Conservation (phyloP, 106 monocot species). For the Cymbidium sinense region DNA sequence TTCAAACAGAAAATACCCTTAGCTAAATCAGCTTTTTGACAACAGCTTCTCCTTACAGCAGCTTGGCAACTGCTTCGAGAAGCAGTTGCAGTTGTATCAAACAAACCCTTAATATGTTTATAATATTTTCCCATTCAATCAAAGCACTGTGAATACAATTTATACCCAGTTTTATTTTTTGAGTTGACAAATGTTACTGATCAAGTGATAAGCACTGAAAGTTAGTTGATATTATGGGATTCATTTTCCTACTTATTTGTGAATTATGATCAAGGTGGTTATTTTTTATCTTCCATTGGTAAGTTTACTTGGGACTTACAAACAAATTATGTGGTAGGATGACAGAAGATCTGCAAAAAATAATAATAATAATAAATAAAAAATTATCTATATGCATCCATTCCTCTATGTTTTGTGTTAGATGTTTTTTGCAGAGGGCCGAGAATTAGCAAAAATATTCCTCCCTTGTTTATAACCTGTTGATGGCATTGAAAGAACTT, state of each 20-base stretch:
- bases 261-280: neutral
- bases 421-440: conserved; percentile 52
- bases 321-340: conserved; percentile 3
- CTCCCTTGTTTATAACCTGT: too few species aligned
- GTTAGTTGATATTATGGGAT: neutral
- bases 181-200: conserved; percentile 1
- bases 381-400: neutral
- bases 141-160: neutral
- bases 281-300: conserved; percentile 3
- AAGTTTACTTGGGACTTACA: neutral
- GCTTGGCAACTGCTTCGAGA: too few species aligned
- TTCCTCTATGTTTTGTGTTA: conserved; percentile 4
- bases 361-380: too few species aligned
- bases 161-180: neutral
- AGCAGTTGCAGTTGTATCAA: too few species aligned
- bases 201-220: neutral
- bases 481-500: too few species aligned
- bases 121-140: neutral
- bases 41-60: too few species aligned
- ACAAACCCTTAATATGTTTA: neutral
- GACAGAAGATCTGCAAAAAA: neutral
- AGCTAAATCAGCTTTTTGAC: too few species aligned
- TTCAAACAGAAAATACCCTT: too few species aligned
- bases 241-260: neutral
- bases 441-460: conserved; percentile 84